Evolutionary conservation across 1,284 basidiomycete genomes (phyloP), one percentile per base, ranked within the genome.

Genomic region (Rhodotorula sp.): DNA sequence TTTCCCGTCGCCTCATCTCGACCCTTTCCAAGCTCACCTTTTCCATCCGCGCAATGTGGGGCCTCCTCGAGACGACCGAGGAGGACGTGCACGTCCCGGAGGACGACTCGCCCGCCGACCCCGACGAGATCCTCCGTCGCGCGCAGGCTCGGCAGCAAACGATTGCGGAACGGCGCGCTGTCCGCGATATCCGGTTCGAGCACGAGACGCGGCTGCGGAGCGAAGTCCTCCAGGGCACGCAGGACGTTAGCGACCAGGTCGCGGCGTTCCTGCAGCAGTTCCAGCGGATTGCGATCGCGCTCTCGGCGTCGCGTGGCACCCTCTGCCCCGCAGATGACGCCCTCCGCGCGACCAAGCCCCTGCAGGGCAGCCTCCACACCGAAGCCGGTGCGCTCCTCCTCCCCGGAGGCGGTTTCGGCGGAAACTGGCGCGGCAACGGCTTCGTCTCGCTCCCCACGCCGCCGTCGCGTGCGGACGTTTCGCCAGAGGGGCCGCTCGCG

Each of bases 201-300:
- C 73, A 69, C 54, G 77, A 79, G 55, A 55, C 65, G 39, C 75
- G 76, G 61, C 70, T 78, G 13, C 66, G 77, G 25, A 67, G 69
- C 55, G 78, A 78, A 56, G 62, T 78, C 39, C 60, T 78, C 34
- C 66, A 69, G 12, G 91, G 92, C 77, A 90, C 91, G 1, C 86
- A 88, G 64, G 91, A 93, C 72, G 85, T 94, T 19, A 89, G 91
- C 74, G 85, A 88, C 53, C 90, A 90, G 0, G 86, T 94, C 10
- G 81, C 87, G 53, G 85, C 86, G 0, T 93, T 93, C 78, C 88
- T 91, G 19, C 80, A 85, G 13, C 90, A 92, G 77, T 88, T 90
- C 29, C 87, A 90, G 77, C 84, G 86, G 56, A 83, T 71, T 44
- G 34, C 70, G n/a, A 58, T 61, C 27, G 34, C 64, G 3, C 17